Conservation (phyloP, 2,329 filamentous ascomycete species). For the Paecilomyces fulvus region DNA sequence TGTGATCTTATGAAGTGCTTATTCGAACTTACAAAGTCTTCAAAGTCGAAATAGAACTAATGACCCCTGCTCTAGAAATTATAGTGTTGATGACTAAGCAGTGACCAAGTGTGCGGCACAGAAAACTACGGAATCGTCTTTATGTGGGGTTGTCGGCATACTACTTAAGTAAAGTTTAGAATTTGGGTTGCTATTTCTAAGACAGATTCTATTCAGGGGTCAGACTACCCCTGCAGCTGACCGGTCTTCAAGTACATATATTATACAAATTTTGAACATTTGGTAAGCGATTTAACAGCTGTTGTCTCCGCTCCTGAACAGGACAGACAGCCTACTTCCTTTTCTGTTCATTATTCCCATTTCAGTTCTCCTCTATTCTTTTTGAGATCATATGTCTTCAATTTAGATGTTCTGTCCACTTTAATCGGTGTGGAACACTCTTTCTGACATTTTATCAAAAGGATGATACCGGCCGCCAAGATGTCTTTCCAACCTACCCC, state of each 20-base stretch:
- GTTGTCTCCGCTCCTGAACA: too few relatives aligned
- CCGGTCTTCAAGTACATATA: not conserved
- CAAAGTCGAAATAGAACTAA: not conserved
- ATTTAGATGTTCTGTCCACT: not conserved
- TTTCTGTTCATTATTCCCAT: not conserved
- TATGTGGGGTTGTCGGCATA: not conserved
- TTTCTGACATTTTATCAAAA: not conserved
- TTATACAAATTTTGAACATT: not conserved
- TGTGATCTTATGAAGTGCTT: too few relatives aligned
- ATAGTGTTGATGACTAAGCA: not conserved
- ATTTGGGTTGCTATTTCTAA: not conserved
- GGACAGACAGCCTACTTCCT: not conserved
- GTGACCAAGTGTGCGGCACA: not conserved
- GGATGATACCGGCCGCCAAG: not conserved
- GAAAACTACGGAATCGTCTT: not conserved
- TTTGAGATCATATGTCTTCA: not conserved
- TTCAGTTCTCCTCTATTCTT: not conserved
- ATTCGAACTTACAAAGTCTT: not conserved
- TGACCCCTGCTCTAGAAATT: too few relatives aligned
- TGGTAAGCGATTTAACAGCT: not conserved
- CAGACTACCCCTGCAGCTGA: not conserved
- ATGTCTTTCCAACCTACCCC: conserved; percentile 32
- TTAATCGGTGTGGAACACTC: not conserved
- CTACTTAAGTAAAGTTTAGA: not conserved
- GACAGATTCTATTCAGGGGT: not conserved